phyloP scores from a whole-genome alignment of 139 green algal species.

The Nannochloris sp. region DNA sequence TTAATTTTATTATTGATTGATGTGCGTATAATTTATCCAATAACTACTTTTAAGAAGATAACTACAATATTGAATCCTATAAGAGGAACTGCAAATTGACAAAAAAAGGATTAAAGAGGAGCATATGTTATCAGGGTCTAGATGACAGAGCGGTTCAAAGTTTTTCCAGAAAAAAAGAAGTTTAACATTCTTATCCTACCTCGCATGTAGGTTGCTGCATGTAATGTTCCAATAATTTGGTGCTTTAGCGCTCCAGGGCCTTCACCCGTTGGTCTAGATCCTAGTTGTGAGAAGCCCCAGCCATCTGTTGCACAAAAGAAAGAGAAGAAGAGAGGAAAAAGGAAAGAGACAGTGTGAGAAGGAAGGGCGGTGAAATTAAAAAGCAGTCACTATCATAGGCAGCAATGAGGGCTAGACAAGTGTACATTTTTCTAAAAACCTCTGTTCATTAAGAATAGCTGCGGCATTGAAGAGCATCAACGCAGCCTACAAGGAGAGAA shows the following conservation, averaged over 20 bases:
- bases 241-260: slow-evolving; percentile 57
- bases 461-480: slow-evolving; percentile 78
- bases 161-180: neutral
- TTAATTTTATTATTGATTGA: too few relatives aligned
- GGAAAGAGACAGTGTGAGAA: neutral
- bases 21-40: too few relatives aligned
- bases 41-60: slow-evolving; percentile 74
- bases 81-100: slow-evolving; percentile 62
- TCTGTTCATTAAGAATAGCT: slow-evolving; percentile 85
- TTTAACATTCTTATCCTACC: slow-evolving; percentile 31
- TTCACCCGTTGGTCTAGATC: slow-evolving; percentile 22
- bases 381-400: neutral
- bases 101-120: neutral
- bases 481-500: slow-evolving; percentile 44
- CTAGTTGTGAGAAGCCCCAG: slow-evolving; percentile 73
- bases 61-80: slow-evolving; percentile 64
- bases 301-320: slow-evolving; percentile 52
- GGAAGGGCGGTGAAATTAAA: neutral
- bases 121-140: too few relatives aligned
- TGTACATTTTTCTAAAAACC: slow-evolving; percentile 80
- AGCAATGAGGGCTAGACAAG: neutral
- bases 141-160: too few relatives aligned
- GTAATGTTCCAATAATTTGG: slow-evolving; percentile 80
- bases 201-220: slow-evolving; percentile 77
- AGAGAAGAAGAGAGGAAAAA: neutral